Conservation (phyloP, 2,329 filamentous ascomycete species). For the Daldinia sp. region DNA sequence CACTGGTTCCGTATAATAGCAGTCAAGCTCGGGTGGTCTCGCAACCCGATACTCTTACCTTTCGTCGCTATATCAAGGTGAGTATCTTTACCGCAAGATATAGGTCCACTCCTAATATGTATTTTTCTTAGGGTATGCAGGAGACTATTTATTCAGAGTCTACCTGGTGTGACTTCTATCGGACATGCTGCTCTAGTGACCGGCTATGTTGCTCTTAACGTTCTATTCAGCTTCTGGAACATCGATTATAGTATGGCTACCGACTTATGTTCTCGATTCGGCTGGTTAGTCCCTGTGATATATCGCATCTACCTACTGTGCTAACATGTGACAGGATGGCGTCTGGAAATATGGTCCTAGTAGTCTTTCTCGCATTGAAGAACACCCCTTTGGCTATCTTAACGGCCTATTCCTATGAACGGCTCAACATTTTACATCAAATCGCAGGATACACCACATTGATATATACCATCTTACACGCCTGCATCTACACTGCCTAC, state of each 20-base stretch:
- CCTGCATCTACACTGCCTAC: slow-evolving; percentile 45
- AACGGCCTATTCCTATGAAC: slow-evolving; percentile 55
- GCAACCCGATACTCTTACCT: slow-evolving; percentile 35
- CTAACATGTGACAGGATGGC: slow-evolving; percentile 53
- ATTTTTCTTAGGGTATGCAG: slow-evolving; percentile 26
- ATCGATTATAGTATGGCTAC: slow-evolving; percentile 37
- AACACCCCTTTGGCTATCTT: slow-evolving; percentile 57
- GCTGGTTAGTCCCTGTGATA: slow-evolving; percentile 42
- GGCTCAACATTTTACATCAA: slow-evolving; percentile 58
- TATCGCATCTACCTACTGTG: not conserved
- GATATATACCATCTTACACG: slow-evolving; percentile 50
- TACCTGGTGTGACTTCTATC: slow-evolving; percentile 51
- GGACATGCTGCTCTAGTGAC: slow-evolving; percentile 50
- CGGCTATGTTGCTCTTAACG: slow-evolving; percentile 48
- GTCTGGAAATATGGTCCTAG: slow-evolving; percentile 54
- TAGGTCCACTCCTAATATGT: slow-evolving; percentile 9
- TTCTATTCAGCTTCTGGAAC: slow-evolving; percentile 47
- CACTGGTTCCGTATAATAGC: slow-evolving; percentile 38
- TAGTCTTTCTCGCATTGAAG: slow-evolving; percentile 58
- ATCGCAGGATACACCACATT: slow-evolving; percentile 55
- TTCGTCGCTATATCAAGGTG: slow-evolving; percentile 39
- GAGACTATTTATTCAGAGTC: slow-evolving; percentile 43
- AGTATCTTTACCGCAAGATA: not conserved
- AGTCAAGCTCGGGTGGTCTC: slow-evolving; percentile 26
- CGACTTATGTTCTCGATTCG: slow-evolving; percentile 46